Percentiles rank a stretch among this genome's conserved stretches.
These are phyloP conservation scores for Dipteronia sinensis DNA, from an alignment of 345 rosid genomes.

Conservation along the genomic window DNA sequence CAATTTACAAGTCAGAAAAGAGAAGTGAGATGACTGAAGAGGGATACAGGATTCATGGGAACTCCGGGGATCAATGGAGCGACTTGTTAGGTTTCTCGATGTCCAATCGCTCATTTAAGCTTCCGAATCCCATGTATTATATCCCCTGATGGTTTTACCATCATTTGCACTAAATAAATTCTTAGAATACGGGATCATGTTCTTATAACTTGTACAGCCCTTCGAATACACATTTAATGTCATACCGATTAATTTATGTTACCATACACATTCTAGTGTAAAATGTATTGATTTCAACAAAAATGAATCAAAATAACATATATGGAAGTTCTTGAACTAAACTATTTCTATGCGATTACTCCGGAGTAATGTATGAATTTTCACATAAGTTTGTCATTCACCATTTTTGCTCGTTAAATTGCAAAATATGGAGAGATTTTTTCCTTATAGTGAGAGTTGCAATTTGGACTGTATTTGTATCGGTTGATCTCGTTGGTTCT, in stretches of 20 bases:
- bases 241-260: not conserved
- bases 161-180: not conserved
- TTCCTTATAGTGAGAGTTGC: no score
- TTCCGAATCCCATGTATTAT: conserved; percentile 88
- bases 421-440: no score
- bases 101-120: conserved; percentile 78
- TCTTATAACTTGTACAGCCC: conserved; percentile 15
- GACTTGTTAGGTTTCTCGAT: conserved; percentile 68
- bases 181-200: not conserved
- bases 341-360: not conserved
- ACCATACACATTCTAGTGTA: not conserved
- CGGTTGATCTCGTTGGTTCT: no score
- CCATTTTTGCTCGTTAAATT: no score
- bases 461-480: no score
- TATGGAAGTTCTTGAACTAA: not conserved
- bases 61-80: conserved; percentile 97
- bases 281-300: not conserved
- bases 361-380: not conserved
- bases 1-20: conserved; percentile 70
- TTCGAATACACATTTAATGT: conserved; percentile 1
- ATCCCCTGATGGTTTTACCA: conserved; percentile 43
- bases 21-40: conserved; percentile 73
- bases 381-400: no score
- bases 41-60: conserved; percentile 78
- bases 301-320: not conserved